Conservation (phyloP, 108 stramenopile genomes). For the Chaetoceros tenuissimus region DNA sequence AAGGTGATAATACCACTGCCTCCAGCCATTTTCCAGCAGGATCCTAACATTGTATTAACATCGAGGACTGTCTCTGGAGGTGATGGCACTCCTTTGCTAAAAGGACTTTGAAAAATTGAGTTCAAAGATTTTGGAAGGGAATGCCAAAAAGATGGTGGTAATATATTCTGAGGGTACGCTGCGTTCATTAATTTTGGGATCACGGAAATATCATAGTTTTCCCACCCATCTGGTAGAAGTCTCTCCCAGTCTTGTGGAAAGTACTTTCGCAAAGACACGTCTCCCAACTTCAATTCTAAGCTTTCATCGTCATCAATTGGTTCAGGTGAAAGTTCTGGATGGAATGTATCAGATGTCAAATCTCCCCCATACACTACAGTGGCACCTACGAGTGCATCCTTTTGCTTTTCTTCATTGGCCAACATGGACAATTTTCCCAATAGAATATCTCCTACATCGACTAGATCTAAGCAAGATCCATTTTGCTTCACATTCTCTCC, state of each 20-base stretch:
- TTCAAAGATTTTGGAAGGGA: not conserved
- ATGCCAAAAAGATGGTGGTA: not conserved
- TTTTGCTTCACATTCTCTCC: too few relatives aligned
- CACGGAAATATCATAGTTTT: slow-evolving; percentile 24
- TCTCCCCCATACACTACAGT: not conserved
- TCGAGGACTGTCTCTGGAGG: slow-evolving; percentile 41
- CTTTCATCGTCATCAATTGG: not conserved
- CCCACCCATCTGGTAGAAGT: slow-evolving; percentile 36
- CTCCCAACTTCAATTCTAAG: slow-evolving; percentile 3
- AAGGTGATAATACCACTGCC: slow-evolving; percentile 38
- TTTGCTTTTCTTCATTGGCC: not conserved
- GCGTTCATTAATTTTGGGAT: not conserved
- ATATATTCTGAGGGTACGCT: not conserved
- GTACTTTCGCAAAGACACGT: slow-evolving; percentile 34
- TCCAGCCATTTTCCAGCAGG: slow-evolving; percentile 60
- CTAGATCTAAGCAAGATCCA: too few relatives aligned
- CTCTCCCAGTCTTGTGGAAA: slow-evolving; percentile 72
- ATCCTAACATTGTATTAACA: slow-evolving; percentile 23
- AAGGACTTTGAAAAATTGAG: slow-evolving; percentile 1
- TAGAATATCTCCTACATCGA: too few relatives aligned
- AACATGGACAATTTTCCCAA: too few relatives aligned
- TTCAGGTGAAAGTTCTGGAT: not conserved
- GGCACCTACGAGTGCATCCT: not conserved
- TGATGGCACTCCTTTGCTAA: slow-evolving; percentile 12
- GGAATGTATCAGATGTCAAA: not conserved